phyloP scores from a whole-genome alignment of 257 asterid genomes.

The Plantago elongata region DNA sequence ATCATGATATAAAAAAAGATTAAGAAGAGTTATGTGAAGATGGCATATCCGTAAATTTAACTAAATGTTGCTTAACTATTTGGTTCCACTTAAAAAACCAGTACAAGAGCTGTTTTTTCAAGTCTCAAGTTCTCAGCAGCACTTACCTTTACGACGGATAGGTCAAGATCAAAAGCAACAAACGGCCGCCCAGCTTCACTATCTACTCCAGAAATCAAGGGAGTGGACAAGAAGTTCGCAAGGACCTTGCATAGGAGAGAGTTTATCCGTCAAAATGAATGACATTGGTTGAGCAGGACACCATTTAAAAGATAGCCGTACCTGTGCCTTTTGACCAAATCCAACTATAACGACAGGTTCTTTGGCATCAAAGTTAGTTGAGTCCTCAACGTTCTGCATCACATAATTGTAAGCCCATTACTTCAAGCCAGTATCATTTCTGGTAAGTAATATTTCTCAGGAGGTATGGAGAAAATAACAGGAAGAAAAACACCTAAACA shows the following conservation, averaged over 20 bases:
- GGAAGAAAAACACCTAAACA: background rate
- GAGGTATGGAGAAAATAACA: constrained; percentile 9
- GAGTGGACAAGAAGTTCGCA: constrained; percentile 87
- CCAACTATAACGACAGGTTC: constrained; percentile 97
- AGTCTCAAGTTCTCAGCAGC: constrained; percentile 18
- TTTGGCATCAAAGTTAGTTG: constrained; percentile 59
- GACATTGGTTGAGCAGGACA: constrained; percentile 9
- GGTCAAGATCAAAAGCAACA: constrained; percentile 92
- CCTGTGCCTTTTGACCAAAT: constrained; percentile 97
- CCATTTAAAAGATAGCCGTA: constrained; percentile 19
- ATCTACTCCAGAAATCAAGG: constrained; percentile 71
- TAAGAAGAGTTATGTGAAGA: no score
- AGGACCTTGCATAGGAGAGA: constrained; percentile 56
- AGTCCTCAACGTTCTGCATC: constrained; percentile 55
- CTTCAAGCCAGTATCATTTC: constrained; percentile 8
- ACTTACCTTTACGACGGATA: constrained; percentile 81
- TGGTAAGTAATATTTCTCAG: background rate
- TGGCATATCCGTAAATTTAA: no score
- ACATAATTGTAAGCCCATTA: constrained; percentile 26
- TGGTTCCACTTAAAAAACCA: background rate
- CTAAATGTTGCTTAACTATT: no score
- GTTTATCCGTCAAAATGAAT: constrained; percentile 19
- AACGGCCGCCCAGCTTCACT: constrained; percentile 69
- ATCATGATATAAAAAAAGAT: background rate
- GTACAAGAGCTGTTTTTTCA: background rate